These are phyloP conservation scores for Cutaneotrichosporon cutaneum DNA, from an alignment of 1,284 basidiomycete genomes.

Conservation along the genomic window DNA sequence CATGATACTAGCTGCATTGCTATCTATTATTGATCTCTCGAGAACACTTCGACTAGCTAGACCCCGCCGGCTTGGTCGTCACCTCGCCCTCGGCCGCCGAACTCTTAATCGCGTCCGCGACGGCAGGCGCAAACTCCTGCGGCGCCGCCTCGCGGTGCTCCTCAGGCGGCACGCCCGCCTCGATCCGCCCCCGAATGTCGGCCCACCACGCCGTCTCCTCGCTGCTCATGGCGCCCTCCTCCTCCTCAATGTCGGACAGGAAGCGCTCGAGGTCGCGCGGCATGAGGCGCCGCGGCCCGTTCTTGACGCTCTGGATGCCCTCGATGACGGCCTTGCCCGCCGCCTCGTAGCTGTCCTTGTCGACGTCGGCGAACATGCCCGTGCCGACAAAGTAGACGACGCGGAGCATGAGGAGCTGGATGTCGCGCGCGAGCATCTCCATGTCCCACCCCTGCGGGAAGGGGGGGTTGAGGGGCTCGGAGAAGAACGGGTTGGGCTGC, in stretches of 20 bases:
- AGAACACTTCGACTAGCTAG: not conserved
- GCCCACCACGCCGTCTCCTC: constrained; percentile 23
- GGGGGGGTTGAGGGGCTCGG: constrained; percentile 25
- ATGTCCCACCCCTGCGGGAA: constrained; percentile 45
- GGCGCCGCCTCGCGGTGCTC: constrained; percentile 12
- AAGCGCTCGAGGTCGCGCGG: constrained; percentile 35
- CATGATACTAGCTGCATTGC: no score
- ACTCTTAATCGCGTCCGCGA: not conserved
- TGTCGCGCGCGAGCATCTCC: constrained; percentile 38
- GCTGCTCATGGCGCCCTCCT: constrained; percentile 23
- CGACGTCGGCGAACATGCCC: constrained; percentile 14
- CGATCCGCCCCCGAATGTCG: constrained; percentile 13
- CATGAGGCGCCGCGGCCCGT: constrained; percentile 22
- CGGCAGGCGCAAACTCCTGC: constrained; percentile 6
- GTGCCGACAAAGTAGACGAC: constrained; percentile 28
- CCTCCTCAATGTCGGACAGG: constrained; percentile 40
- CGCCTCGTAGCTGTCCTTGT: constrained; percentile 22
- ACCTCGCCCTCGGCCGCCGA: not conserved
- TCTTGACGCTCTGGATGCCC: constrained; percentile 11
- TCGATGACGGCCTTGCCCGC: constrained; percentile 20
- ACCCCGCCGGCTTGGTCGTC: not conserved
- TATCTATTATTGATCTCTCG: not conserved
- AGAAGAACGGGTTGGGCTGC: constrained; percentile 15
- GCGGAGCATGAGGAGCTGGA: constrained; percentile 30
- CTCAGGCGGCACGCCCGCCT: constrained; percentile 10